These are phyloP conservation scores for Phytophthora pseudosyringae DNA, from an alignment of 352 stramenopile genomes.

Conservation along the genomic window DNA sequence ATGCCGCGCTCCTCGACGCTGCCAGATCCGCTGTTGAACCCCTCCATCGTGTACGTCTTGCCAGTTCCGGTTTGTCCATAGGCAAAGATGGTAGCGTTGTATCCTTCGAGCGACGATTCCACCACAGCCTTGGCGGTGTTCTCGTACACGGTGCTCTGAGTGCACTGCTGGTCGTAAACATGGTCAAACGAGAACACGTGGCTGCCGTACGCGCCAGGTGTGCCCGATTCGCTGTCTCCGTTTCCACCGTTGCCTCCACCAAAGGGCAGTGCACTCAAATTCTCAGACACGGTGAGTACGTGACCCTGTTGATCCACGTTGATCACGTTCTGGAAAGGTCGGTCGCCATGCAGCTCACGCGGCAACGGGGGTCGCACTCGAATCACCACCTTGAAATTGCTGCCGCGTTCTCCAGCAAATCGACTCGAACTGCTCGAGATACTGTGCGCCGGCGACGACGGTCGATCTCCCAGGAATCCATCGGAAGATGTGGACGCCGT, in stretches of 20 bases:
- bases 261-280: conserved; percentile 59
- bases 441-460: conserved; percentile 51
- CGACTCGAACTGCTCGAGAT: conserved; percentile 41
- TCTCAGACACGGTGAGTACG: conserved; percentile 90
- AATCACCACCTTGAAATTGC: conserved; percentile 95
- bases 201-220: conserved; percentile 73
- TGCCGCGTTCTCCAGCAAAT: conserved; percentile 52
- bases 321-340: conserved; percentile 92
- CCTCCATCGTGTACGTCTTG: conserved; percentile 98
- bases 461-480: conserved; percentile 32
- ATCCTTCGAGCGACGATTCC: conserved; percentile 92
- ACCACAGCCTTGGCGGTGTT: conserved; percentile 94
- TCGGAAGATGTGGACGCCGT: conserved; percentile 68
- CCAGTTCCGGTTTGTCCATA: conserved; percentile 92
- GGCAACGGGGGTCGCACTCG: conserved; percentile 89
- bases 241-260: conserved; percentile 35
- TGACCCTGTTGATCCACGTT: conserved; percentile 86
- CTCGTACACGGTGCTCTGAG: conserved; percentile 93
- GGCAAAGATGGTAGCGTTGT: conserved; percentile 93
- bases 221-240: conserved; percentile 19
- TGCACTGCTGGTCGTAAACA: conserved; percentile 93
- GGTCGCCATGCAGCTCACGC: conserved; percentile 88
- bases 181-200: conserved; percentile 95
- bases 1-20: conserved; percentile 94
- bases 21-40: conserved; percentile 88